phyloP scores from a whole-genome alignment of 129 eudicot species.

The Flaveria bidentis region DNA sequence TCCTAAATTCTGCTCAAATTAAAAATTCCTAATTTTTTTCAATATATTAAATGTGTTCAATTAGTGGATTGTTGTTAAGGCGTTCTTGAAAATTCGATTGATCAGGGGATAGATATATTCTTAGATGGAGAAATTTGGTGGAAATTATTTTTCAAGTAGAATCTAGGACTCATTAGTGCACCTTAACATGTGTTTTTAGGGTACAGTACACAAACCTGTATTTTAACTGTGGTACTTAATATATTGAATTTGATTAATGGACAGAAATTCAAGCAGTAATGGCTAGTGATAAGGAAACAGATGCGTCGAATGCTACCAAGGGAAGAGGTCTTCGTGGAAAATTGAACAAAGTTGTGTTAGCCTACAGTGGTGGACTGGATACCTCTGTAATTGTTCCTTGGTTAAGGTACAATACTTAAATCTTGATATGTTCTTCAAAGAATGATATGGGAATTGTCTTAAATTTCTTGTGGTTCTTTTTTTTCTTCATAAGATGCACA shows the following conservation, averaged over 20 bases:
- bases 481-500: not conserved
- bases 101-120: not conserved
- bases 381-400: slow-evolving; percentile 99
- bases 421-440: not conserved
- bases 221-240: not conserved
- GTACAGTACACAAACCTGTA: not conserved
- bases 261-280: slow-evolving; percentile 64
- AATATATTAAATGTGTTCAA: too few relatives aligned
- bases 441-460: not conserved
- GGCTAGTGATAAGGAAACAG: slow-evolving; percentile 62
- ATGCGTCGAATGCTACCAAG: slow-evolving; percentile 36
- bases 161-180: not conserved
- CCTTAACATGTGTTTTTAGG: not conserved
- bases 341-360: slow-evolving; percentile 92
- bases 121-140: not conserved
- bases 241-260: slow-evolving; percentile 23
- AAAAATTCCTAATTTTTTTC: too few relatives aligned
- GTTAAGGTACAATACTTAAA: slow-evolving; percentile 58
- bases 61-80: not conserved
- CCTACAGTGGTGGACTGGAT: slow-evolving; percentile 97
- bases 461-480: not conserved
- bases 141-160: not conserved
- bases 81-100: not conserved
- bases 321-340: slow-evolving; percentile 62
- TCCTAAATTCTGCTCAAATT: not conserved